Percentiles rank a stretch among this genome's conserved stretches.
Conservation (phyloP, 2,329 filamentous ascomycete species). For the Diaporthe vexans region DNA sequence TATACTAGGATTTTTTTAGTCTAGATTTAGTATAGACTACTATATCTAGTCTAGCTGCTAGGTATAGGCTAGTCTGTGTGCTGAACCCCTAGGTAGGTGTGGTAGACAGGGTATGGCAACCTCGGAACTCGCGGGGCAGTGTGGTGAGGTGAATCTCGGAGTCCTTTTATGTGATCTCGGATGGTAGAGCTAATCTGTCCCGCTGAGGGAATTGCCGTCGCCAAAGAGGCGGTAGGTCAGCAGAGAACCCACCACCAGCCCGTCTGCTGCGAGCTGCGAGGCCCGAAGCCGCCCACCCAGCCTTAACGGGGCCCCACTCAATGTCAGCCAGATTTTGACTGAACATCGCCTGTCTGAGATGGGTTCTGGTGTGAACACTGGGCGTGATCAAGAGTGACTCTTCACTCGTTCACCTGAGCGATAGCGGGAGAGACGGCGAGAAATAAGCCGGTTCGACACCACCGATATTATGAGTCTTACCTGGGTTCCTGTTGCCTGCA, state of each 20-base stretch:
- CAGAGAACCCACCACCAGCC: constrained; percentile 28
- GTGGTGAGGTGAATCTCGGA: constrained; percentile 6
- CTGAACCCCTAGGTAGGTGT: too few relatives aligned
- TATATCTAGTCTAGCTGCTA: too few relatives aligned
- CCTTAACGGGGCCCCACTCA: constrained; percentile 10
- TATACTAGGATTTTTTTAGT: too few relatives aligned
- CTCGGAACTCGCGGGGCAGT: too few relatives aligned
- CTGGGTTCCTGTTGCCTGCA: not conserved
- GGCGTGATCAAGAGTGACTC: constrained; percentile 10
- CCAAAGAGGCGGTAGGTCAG: constrained; percentile 20
- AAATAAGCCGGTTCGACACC: constrained; percentile 18
- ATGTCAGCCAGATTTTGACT: constrained; percentile 25
- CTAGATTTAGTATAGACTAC: too few relatives aligned
- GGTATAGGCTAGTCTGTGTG: too few relatives aligned
- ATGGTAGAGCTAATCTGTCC: constrained; percentile 16
- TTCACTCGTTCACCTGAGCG: not conserved
- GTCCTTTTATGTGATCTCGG: constrained; percentile 20
- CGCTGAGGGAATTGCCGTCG: constrained; percentile 18
- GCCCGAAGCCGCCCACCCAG: not conserved
- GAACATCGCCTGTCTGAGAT: constrained; percentile 5
- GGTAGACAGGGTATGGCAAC: too few relatives aligned
- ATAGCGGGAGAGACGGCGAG: constrained; percentile 13
- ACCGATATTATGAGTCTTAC: not conserved
- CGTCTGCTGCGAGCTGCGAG: not conserved
- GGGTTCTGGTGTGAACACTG: constrained; percentile 19